Conservation (phyloP, 306 rosid genomes). For the Mimosa bimucronata region DNA sequence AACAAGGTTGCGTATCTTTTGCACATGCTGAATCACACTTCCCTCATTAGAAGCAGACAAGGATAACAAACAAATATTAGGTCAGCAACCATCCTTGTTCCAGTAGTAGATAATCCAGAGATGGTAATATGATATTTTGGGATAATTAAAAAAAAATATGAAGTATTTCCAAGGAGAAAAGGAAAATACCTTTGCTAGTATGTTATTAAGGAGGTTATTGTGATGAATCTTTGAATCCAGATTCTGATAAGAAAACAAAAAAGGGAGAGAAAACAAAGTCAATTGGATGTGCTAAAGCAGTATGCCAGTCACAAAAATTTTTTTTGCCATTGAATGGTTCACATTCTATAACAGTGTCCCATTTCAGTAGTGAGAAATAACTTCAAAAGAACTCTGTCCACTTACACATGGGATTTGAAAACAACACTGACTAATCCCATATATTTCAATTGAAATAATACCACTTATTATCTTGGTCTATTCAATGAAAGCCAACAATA, state of each 20-base stretch:
- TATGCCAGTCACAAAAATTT: slow-evolving; percentile 4
- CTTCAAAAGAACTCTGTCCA: background rate
- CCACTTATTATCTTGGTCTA: background rate
- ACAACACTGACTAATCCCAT: background rate
- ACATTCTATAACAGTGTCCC: slow-evolving; percentile 20
- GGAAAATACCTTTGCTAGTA: slow-evolving; percentile 82
- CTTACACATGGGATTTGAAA: background rate
- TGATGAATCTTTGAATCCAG: slow-evolving; percentile 97
- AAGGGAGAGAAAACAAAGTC: slow-evolving; percentile 19
- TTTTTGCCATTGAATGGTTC: slow-evolving; percentile 11
- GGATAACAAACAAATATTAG: slow-evolving; percentile 24
- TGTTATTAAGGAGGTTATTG: slow-evolving; percentile 86
- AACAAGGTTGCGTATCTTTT: slow-evolving; percentile 2
- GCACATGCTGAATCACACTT: slow-evolving; percentile 9
- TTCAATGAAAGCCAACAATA: no score
- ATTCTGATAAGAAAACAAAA: slow-evolving; percentile 52
- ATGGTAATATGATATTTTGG: slow-evolving; percentile 12
- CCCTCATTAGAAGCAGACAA: background rate
- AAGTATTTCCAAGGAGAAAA: slow-evolving; percentile 13
- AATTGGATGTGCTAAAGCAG: slow-evolving; percentile 22
- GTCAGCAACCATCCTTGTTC: background rate
- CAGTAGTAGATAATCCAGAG: slow-evolving; percentile 6
- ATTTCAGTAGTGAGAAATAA: background rate
- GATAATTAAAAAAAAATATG: background rate
- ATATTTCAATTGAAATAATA: background rate